phyloP scores from a whole-genome alignment of 495 filamentous ascomycete species.

The Penicillium steckii region DNA sequence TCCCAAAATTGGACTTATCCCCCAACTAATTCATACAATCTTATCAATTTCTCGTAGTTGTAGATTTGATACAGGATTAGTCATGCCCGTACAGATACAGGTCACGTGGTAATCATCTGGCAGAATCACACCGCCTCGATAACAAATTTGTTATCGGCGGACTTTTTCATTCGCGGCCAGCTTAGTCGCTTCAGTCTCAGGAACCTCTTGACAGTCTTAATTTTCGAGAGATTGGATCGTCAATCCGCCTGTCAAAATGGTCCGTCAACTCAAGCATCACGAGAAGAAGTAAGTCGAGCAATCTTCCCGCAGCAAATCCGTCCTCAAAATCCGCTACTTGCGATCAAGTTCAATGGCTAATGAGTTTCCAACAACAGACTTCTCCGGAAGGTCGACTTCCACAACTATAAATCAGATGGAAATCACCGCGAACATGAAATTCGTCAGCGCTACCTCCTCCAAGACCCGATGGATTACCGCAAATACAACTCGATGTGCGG shows the following conservation, averaged over 20 bases:
- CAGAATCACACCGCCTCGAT: conserved; percentile 29
- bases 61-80: no score
- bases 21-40: no score
- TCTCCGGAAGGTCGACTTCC: conserved; percentile 92
- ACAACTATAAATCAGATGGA: conserved; percentile 86
- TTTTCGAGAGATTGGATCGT: background rate
- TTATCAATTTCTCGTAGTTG: no score
- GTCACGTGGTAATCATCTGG: background rate
- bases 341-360: conserved; percentile 7
- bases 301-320: background rate
- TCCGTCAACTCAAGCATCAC: conserved; percentile 89
- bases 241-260: conserved; percentile 54
- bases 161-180: conserved; percentile 8
- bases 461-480: conserved; percentile 78
- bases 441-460: conserved; percentile 81
- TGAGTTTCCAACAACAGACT: conserved; percentile 39
- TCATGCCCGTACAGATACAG: no score
- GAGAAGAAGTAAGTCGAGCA: conserved; percentile 62
- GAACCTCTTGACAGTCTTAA: background rate
- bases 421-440: conserved; percentile 79
- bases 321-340: background rate
- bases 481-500: conserved; percentile 89
- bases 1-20: no score
- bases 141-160: conserved; percentile 30
- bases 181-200: background rate